Conservation (phyloP, 306 rosid genomes). For the Oxytropis ochrocephala region DNA sequence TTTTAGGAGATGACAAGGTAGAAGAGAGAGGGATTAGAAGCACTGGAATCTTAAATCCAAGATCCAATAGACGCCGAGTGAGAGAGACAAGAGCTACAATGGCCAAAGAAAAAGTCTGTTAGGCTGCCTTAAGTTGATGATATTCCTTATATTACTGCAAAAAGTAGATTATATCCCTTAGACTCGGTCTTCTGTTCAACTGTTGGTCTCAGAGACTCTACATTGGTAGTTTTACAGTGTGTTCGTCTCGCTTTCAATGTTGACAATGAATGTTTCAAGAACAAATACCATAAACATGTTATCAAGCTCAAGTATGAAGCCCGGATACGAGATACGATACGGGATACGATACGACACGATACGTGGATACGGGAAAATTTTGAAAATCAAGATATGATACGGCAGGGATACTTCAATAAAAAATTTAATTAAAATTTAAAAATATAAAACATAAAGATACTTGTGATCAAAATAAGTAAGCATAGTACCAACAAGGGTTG, state of each 20-base stretch:
- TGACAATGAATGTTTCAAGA: background rate
- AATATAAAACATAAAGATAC: too few relatives aligned
- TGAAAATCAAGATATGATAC: too few relatives aligned
- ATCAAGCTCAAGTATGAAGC: too few relatives aligned
- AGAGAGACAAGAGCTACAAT: background rate
- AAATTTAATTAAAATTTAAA: too few relatives aligned
- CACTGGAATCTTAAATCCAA: background rate
- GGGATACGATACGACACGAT: too few relatives aligned
- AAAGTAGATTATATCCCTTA: background rate
- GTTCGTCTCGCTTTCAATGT: background rate
- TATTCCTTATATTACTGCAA: background rate
- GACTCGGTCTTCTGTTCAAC: background rate
- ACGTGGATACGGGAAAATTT: too few relatives aligned
- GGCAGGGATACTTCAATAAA: too few relatives aligned
- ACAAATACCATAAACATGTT: too few relatives aligned
- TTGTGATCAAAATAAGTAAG: too few relatives aligned
- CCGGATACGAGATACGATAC: too few relatives aligned
- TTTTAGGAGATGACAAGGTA: background rate
- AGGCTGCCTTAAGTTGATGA: background rate
- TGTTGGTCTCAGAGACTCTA: background rate
- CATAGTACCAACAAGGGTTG: too few relatives aligned
- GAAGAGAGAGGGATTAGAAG: background rate
- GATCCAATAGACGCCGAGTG: background rate
- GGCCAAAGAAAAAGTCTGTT: background rate
- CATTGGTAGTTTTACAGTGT: background rate